Percentiles rank a stretch among this genome's conserved stretches.
Evolutionary conservation across 768 basidiomycete genomes (phyloP).

Genomic region (Hemileccinum impolitum): DNA sequence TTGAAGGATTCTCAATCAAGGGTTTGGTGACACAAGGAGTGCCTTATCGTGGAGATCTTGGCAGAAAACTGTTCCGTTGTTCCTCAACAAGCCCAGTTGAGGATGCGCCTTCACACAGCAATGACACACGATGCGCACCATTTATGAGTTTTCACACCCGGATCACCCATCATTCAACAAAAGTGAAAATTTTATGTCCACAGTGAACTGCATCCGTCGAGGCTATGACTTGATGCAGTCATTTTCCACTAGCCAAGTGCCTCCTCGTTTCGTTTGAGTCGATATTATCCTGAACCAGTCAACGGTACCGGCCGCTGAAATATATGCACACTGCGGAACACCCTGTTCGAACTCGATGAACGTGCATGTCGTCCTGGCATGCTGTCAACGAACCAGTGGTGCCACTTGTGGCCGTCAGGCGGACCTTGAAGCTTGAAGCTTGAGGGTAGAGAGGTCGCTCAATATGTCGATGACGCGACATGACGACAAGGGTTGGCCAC

Average conservation of each 20-base stretch:
- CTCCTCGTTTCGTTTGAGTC: conserved; percentile 3
- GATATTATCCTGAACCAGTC: not conserved
- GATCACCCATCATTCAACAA: conserved; percentile 5
- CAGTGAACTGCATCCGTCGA: conserved; percentile 7
- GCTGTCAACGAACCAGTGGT: conserved; percentile 7
- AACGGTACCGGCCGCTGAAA: not conserved
- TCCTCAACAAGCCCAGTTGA: not conserved
- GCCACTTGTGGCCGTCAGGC: conserved; percentile 9
- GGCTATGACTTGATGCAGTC: conserved; percentile 15
- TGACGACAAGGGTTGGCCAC: conserved; percentile 4
- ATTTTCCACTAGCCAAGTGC: not conserved
- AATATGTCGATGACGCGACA: not conserved
- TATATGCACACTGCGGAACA: conserved; percentile 2
- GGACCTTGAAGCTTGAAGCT: conserved; percentile 16
- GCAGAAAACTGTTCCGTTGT: not conserved
- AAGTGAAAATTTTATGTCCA: not conserved
- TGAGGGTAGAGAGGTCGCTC: not conserved
- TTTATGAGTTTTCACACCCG: not conserved
- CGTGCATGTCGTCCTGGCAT: conserved; percentile 2
- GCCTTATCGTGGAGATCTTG: conserved; percentile 12
- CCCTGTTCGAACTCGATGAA: not conserved
- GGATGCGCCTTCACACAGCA: conserved; percentile 4
- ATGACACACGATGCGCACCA: not conserved
- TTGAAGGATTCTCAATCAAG: conserved; percentile 3
- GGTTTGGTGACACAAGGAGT: conserved; percentile 2